Conservation (phyloP, 139 green algal genomes). For the Astrephomene gubernaculifera region DNA sequence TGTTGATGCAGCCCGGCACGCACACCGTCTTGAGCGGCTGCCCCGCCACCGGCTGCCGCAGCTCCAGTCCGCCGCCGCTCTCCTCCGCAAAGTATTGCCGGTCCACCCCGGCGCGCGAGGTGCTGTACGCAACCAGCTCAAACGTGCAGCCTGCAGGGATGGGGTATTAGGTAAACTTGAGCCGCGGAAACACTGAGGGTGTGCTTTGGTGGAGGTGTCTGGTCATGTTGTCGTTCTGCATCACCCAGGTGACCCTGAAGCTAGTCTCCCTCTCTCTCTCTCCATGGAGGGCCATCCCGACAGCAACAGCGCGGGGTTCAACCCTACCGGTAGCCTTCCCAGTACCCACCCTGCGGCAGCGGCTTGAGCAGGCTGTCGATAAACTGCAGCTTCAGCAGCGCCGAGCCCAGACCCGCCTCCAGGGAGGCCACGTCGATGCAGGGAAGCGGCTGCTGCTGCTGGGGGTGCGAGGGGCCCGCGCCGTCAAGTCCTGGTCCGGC, state of each 20-base stretch:
- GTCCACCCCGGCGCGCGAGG: slow-evolving; percentile 46
- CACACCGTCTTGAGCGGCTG: slow-evolving; percentile 47
- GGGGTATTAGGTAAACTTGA: too few relatives aligned
- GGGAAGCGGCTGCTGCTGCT: background rate
- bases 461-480: too few relatives aligned
- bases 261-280: too few relatives aligned
- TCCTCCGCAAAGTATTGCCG: slow-evolving; percentile 48
- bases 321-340: background rate
- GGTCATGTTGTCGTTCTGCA: too few relatives aligned
- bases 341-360: slow-evolving; percentile 47
- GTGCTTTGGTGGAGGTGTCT: too few relatives aligned
- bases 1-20: slow-evolving; percentile 38
- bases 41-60: slow-evolving; percentile 39
- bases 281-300: too few relatives aligned
- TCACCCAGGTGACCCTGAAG: too few relatives aligned
- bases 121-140: slow-evolving; percentile 59
- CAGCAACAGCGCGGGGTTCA: too few relatives aligned
- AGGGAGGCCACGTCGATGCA: slow-evolving; percentile 46
- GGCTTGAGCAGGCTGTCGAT: slow-evolving; percentile 54
- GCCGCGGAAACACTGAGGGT: too few relatives aligned
- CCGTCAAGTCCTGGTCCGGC: too few relatives aligned
- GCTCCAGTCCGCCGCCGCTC: slow-evolving; percentile 18
- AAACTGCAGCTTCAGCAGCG: slow-evolving; percentile 61
- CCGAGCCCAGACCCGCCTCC: slow-evolving; percentile 42
- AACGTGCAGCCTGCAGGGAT: slow-evolving; percentile 55